Evolutionary conservation across 2,329 filamentous ascomycete genomes (phyloP), one percentile per base, ranked within the genome.

Genomic region (Aspergillus novoparasiticus): DNA sequence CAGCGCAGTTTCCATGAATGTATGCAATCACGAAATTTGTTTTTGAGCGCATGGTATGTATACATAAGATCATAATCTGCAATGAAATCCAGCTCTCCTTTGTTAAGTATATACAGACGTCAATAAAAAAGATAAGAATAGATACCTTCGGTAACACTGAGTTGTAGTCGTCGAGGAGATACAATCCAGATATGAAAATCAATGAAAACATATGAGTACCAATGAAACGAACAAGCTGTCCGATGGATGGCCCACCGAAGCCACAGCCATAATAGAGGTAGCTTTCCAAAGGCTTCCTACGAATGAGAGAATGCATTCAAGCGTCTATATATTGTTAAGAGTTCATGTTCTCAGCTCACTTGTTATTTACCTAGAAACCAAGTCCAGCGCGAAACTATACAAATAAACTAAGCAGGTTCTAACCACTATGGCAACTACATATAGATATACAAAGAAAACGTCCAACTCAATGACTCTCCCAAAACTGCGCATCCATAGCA

Each of bases 401-500:
- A 51, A 51, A 51, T 16, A 30, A 26, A n/a, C 23, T 1, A 46
- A 21, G 1, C 11, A 12, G 32, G 11, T 11, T 34, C 10, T 11
- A 46, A 46, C 10, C 26, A 30, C 4, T 28, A 28, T 28, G 26
- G 26, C 26, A 8, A 28, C 26, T 9, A 9, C 14, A 50, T 11
- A 50, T 30, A 19, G 3, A 19, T 19, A 6, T 19, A 30, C n/a
- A 26, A 51, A 51, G 14, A 30, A 26, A 48, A 19, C 5, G 2
- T 2, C 46, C 16, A 39, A 6, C 16, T 43, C 21, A 94, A 87
- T 87, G 91, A 60, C 86, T 85, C 81, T 93, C 90, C 92, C 92
- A 95, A 81, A 93, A 93, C 83, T 96, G 92, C 6, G 84, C 84
- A 1, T 91, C 91, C 77, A 94, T 91, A 1, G 90, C 87, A 60